Percentiles rank a stretch among this genome's conserved stretches.
Conservation (phyloP, 305 asterid genomes). For the Fraxinus sp. region DNA sequence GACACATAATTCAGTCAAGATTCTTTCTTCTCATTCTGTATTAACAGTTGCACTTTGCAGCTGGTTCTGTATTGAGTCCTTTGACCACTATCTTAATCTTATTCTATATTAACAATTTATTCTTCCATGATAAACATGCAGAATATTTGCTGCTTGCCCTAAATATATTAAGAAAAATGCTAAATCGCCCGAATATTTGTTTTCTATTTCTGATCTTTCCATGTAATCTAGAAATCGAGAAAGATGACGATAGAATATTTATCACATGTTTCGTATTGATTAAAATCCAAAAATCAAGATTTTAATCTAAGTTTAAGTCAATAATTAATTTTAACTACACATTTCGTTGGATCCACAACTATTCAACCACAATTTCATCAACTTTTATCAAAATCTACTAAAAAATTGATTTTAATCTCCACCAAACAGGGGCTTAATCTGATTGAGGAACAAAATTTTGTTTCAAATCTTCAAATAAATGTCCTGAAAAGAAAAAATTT, state of each 20-base stretch:
- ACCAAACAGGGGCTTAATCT: not conserved
- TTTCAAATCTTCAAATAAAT: not conserved
- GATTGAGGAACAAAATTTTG: not conserved
- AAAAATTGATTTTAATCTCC: too few species aligned
- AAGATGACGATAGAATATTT: not conserved
- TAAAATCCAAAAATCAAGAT: too few species aligned
- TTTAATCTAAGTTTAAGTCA: too few species aligned
- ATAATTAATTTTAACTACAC: too few species aligned
- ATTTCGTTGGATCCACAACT: too few species aligned
- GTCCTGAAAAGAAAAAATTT: not conserved
- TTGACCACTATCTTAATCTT: not conserved
- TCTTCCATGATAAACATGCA: not conserved
- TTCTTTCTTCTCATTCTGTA: conserved; percentile 29
- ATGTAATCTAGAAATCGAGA: not conserved
- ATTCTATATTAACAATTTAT: not conserved
- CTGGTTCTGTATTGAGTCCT: not conserved
- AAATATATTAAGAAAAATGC: conserved; percentile 15
- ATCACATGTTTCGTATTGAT: too few species aligned
- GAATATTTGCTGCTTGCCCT: conserved; percentile 6
- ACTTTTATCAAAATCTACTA: too few species aligned
- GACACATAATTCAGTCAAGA: conserved; percentile 26
- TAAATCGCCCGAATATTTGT: not conserved
- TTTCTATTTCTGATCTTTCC: not conserved
- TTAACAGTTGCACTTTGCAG: not conserved
- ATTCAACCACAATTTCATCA: too few species aligned